Percentiles rank a stretch among this genome's conserved stretches.
These are phyloP conservation scores for Phaeodactylum tricornutum DNA, from an alignment of 108 stramenopile genomes.

Conservation along the genomic window DNA sequence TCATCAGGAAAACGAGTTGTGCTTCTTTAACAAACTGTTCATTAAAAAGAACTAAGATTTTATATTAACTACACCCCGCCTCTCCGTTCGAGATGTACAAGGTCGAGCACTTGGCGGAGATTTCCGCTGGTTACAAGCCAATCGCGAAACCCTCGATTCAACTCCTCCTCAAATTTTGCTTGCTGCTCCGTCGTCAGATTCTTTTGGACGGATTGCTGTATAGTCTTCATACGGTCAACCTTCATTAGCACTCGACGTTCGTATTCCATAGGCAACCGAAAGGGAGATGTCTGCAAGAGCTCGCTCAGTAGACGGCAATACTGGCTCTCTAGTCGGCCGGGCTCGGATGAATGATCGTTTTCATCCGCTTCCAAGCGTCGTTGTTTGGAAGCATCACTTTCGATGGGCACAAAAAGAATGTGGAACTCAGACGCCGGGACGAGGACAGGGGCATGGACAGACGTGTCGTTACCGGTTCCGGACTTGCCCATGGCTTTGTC, in stretches of 20 bases:
- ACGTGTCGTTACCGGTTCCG: conserved; percentile 31
- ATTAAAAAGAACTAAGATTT: too few relatives aligned
- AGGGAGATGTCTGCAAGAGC: conserved; percentile 70
- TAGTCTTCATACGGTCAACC: conserved; percentile 58
- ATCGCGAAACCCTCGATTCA: conserved; percentile 76
- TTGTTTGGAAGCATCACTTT: conserved; percentile 42
- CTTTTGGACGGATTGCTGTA: conserved; percentile 64
- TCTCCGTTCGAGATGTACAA: conserved; percentile 70
- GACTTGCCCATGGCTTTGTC: conserved; percentile 42
- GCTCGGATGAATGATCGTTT: too few relatives aligned
- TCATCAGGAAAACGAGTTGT: too few relatives aligned
- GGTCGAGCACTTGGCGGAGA: conserved; percentile 84
- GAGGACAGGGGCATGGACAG: conserved; percentile 51
- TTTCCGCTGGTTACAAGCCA: conserved; percentile 90
- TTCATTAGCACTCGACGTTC: conserved; percentile 59
- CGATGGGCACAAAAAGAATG: conserved; percentile 62
- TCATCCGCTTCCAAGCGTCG: conserved; percentile 35
- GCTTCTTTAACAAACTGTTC: too few relatives aligned
- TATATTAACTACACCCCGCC: conserved; percentile 16
- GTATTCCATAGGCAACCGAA: conserved; percentile 74
- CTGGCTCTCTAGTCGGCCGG: conserved; percentile 41
- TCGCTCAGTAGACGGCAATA: conserved; percentile 74
- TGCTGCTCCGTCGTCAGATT: conserved; percentile 50
- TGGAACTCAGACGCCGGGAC: conserved; percentile 70
- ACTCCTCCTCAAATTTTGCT: conserved; percentile 58